Conservation (phyloP, 768 basidiomycete species). For the Phylloporus rhodoxanthus region DNA sequence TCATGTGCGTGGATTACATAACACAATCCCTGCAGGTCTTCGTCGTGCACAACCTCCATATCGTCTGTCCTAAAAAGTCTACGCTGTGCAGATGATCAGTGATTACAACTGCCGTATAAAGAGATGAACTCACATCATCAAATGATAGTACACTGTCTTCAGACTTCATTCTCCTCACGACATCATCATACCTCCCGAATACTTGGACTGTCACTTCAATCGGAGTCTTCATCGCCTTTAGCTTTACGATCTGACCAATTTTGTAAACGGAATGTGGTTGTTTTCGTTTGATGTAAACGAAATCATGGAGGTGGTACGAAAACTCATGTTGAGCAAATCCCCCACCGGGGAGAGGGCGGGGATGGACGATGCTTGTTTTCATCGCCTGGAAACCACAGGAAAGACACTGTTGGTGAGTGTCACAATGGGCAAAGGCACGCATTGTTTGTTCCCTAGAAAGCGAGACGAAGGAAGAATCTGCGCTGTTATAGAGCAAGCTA, state of each 20-base stretch:
- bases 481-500: slow-evolving; percentile 50
- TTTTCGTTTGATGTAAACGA: slow-evolving; percentile 47
- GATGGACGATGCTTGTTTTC: slow-evolving; percentile 17
- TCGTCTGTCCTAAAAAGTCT: slow-evolving; percentile 39
- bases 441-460: slow-evolving; percentile 34
- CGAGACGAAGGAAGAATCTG: slow-evolving; percentile 41
- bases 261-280: slow-evolving; percentile 30
- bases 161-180: slow-evolving; percentile 20
- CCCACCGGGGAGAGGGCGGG: slow-evolving; percentile 26
- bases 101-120: not conserved
- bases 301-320: slow-evolving; percentile 55
- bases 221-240: slow-evolving; percentile 27
- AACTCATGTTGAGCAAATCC: slow-evolving; percentile 40
- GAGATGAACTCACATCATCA: slow-evolving; percentile 38
- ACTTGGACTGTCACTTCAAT: slow-evolving; percentile 34
- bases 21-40: slow-evolving; percentile 49
- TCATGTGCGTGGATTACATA: slow-evolving; percentile 40
- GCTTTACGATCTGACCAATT: slow-evolving; percentile 51
- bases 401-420: slow-evolving; percentile 40
- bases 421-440: slow-evolving; percentile 24
- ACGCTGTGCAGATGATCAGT: slow-evolving; percentile 20
- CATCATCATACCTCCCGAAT: slow-evolving; percentile 45
- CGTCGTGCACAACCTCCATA: slow-evolving; percentile 23
- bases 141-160: slow-evolving; percentile 20
- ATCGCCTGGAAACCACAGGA: slow-evolving; percentile 40